Base-by-base conservation (phyloP, 2,329 filamentous ascomycete genomes). In the Fusarium robinianum region DNA sequence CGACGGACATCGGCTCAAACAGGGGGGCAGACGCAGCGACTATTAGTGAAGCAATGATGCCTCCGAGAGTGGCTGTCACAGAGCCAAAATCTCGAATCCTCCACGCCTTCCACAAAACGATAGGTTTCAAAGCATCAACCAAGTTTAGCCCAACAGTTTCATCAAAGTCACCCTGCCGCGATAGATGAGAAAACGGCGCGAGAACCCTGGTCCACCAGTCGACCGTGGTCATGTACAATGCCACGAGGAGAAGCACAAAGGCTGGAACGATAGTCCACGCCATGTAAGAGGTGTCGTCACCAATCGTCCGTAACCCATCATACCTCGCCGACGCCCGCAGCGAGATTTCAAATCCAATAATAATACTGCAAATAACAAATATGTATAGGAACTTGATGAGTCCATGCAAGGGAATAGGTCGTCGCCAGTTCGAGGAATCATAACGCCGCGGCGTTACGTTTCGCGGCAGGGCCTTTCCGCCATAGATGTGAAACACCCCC, bases 211-310 rank as follows among this genome's bases (percentile, higher is more conserved):
- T 60, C 30, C 58, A 61, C 41, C 63, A 65, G 33, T 70, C 68
- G 0, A 63, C 53, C 0, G 61, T 42, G 8, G 54, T 51, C 44
- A 68, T 60, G 37, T 68, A 67, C 25, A 63, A 39, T 2, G 63
- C 61, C 3, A 70, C 42, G 1, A 61, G 15, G 0, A 60, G 53
- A 2, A 71, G 43, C 3, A 66, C 39, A 5, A 66, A 14, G 1
- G 64, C 62, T 1, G 69, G 66, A 0, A 64, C 52, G 0, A 60
- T 62, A 3, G 67, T 71, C 68, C 69, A 72, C 3, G 67, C 39
- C 15, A 70, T 46, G 34, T 71, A 66, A 4, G 56, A 39, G 14
- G 61, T 57, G 17, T 62, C 57, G 5, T 63, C 52, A 2, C 39
- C 47, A 14, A 68, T 60, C 3, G 63, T 63, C 0, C 51, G 57